phyloP scores from a whole-genome alignment of 176 grass and related monocot species.

The Triticum monococcum region DNA sequence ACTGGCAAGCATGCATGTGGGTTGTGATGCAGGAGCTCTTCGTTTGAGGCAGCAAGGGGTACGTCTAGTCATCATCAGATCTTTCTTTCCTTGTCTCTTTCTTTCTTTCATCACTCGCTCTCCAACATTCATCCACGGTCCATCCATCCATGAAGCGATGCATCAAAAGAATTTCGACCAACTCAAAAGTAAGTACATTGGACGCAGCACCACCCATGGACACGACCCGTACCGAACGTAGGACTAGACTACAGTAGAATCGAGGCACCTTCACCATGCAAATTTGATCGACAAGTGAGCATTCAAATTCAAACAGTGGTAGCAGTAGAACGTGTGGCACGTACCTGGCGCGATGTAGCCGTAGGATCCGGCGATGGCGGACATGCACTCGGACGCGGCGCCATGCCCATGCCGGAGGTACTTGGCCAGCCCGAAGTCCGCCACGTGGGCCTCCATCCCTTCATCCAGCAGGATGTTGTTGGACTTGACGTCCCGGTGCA shows the following conservation, averaged over 20 bases:
- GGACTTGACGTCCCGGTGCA: conserved; percentile 84
- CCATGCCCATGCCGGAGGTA: conserved; percentile 36
- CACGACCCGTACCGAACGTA: too few relatives aligned
- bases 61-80: conserved; percentile 16
- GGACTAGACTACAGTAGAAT: too few relatives aligned
- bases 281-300: too few relatives aligned
- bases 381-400: conserved; percentile 71
- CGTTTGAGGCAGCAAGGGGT: background rate
- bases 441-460: conserved; percentile 66
- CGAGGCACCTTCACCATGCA: too few relatives aligned
- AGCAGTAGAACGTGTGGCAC: too few relatives aligned
- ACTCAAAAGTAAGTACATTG: background rate
- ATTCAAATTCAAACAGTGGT: too few relatives aligned
- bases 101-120: background rate
- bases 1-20: too few relatives aligned
- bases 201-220: too few relatives aligned
- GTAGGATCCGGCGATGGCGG: conserved; percentile 79
- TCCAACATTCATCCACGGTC: too few relatives aligned
- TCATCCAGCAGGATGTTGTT: conserved; percentile 78
- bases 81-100: conserved; percentile 5
- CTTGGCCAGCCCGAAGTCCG: conserved; percentile 84
- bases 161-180: conserved; percentile 16
- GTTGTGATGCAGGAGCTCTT: conserved; percentile 5
- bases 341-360: conserved; percentile 89
- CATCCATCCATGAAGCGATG: background rate